A percentile compares a stretch with the other conserved stretches of the same genome.
Evolutionary conservation across 257 asterid species (phyloP).

Genomic region (Petrea volubilis): DNA sequence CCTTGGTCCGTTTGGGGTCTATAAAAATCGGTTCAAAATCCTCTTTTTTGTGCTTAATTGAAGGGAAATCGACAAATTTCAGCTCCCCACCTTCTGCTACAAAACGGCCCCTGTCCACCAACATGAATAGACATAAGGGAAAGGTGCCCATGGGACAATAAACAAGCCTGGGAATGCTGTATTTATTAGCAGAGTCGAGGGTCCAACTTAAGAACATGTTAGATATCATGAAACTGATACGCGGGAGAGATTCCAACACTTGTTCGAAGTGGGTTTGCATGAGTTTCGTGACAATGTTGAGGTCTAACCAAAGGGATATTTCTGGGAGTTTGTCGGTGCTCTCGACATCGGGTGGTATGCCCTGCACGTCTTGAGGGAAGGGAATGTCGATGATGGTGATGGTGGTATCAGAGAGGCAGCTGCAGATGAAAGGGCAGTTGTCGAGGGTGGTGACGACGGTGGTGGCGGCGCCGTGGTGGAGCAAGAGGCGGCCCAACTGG

Average conservation of each 20-base stretch:
- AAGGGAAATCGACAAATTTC: constrained; percentile 30
- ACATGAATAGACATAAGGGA: background rate
- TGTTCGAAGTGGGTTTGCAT: constrained; percentile 46
- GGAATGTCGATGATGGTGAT: constrained; percentile 35
- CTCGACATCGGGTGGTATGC: constrained; percentile 41
- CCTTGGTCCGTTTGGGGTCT: constrained; percentile 15
- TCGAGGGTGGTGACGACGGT: constrained; percentile 53
- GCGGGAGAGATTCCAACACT: constrained; percentile 13
- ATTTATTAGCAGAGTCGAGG: constrained; percentile 35
- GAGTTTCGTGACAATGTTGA: constrained; percentile 32
- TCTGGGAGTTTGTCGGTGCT: constrained; percentile 54
- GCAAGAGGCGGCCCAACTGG: constrained; percentile 42
- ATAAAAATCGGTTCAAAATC: constrained; percentile 21
- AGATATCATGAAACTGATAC: constrained; percentile 35
- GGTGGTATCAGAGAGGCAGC: constrained; percentile 22
- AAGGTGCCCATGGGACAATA: constrained; percentile 31
- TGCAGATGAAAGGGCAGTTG: constrained; percentile 41
- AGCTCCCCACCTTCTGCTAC: background rate
- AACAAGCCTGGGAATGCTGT: constrained; percentile 35
- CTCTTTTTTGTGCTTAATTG: constrained; percentile 31
- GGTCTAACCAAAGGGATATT: constrained; percentile 28
- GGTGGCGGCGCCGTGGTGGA: constrained; percentile 31
- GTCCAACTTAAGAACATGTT: constrained; percentile 56
- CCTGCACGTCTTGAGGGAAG: constrained; percentile 38
- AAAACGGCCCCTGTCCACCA: background rate